These are phyloP conservation scores for Calophaca sinica DNA, from an alignment of 306 rosid species.

Conservation along the genomic window DNA sequence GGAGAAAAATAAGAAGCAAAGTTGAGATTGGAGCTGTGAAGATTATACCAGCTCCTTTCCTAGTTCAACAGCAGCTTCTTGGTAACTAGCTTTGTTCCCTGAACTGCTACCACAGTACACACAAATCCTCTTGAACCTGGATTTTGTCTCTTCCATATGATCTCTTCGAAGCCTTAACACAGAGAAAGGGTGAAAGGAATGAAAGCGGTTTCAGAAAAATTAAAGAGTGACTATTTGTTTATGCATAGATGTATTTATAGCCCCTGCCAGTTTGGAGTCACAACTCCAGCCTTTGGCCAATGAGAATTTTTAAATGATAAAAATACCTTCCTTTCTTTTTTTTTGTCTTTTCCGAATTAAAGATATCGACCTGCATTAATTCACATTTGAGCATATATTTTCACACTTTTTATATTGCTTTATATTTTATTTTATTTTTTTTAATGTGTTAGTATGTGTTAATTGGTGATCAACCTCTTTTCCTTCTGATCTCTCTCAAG, in stretches of 20 bases:
- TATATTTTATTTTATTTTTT: no score
- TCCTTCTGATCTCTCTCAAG: no score
- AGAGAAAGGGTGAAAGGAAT: not conserved
- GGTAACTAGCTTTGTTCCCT: constrained; percentile 91
- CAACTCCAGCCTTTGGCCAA: not conserved
- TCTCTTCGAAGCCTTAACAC: not conserved
- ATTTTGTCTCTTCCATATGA: constrained; percentile 73
- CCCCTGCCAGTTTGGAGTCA: constrained; percentile 2
- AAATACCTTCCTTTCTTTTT: not conserved
- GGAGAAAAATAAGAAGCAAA: not conserved
- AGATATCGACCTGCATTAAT: not conserved
- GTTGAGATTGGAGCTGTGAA: not conserved
- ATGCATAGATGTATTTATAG: constrained; percentile 16
- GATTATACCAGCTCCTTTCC: constrained; percentile 82
- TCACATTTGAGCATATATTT: not conserved
- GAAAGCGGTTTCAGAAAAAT: not conserved
- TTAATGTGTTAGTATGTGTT: no score
- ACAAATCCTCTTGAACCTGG: constrained; percentile 91
- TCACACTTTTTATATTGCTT: not conserved
- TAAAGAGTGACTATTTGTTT: not conserved
- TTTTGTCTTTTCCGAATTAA: constrained; percentile 29
- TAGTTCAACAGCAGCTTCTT: constrained; percentile 92
- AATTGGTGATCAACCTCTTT: no score
- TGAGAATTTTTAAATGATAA: constrained; percentile 27
- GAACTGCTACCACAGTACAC: constrained; percentile 99